Evolutionary conservation across 768 basidiomycete species (phyloP).

Genomic region (Calocybe indica): DNA sequence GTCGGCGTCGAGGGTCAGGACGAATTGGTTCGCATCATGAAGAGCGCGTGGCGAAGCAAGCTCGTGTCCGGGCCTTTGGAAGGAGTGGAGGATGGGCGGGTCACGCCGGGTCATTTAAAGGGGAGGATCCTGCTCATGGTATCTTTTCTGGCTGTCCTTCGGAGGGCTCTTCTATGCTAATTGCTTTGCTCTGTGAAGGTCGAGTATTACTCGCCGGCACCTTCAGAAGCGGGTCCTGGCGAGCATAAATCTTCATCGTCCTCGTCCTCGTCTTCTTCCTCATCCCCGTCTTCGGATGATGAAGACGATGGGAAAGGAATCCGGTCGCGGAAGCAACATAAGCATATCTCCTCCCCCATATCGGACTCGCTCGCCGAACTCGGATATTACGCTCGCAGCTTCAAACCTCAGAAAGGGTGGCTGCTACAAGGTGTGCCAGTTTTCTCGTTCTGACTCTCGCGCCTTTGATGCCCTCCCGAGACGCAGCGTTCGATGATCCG

Average conservation of each 20-base stretch:
- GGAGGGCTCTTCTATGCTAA: background rate
- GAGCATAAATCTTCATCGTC: constrained; percentile 11
- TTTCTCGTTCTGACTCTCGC: background rate
- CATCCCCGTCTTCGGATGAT: constrained; percentile 14
- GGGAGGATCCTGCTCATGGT: constrained; percentile 57
- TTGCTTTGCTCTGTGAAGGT: constrained; percentile 27
- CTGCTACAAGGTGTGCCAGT: constrained; percentile 27
- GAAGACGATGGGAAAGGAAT: constrained; percentile 8
- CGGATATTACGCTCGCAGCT: constrained; percentile 56
- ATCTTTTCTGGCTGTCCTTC: background rate
- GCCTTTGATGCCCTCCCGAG: background rate
- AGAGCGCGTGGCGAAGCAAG: constrained; percentile 44
- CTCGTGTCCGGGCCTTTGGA: constrained; percentile 37
- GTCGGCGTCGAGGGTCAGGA: constrained; percentile 43
- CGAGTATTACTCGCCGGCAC: constrained; percentile 42
- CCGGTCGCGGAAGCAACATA: constrained; percentile 12
- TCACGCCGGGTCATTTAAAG: constrained; percentile 40
- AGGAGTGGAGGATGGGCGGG: constrained; percentile 18
- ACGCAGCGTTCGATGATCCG: constrained; percentile 32
- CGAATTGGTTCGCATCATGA: constrained; percentile 48
- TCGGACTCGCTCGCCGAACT: constrained; percentile 47
- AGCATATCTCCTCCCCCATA: constrained; percentile 24
- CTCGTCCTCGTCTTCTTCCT: constrained; percentile 18
- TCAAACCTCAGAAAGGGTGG: constrained; percentile 56
- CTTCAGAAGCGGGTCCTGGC: constrained; percentile 15